Evolutionary conservation across 139 green algal genomes (phyloP).

Genomic region (Chlorella sp.): DNA sequence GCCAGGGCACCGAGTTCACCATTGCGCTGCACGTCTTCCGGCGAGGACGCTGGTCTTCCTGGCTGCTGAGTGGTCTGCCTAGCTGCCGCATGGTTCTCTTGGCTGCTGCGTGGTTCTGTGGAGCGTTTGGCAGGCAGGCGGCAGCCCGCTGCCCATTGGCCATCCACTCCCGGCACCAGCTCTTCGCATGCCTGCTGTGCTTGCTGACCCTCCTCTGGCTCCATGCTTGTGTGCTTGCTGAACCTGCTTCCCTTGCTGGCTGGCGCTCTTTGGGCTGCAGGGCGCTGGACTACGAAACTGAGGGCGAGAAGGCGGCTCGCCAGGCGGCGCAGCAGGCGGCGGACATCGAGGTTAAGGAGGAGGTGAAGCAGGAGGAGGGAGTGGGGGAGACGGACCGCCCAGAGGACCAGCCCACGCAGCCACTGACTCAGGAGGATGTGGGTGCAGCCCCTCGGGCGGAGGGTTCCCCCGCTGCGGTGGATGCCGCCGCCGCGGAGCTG

Average conservation of each 20-base stretch:
- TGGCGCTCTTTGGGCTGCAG: no score
- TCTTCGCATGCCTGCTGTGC: no score
- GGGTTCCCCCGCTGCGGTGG: background rate
- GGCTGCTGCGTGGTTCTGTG: no score
- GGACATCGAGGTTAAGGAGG: background rate
- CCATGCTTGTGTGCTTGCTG: no score
- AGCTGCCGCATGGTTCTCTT: no score
- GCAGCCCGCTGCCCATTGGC: no score
- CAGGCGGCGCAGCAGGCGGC: background rate
- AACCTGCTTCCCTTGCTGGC: no score
- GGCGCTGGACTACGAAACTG: background rate
- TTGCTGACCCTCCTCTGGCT: no score
- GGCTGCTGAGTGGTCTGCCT: no score
- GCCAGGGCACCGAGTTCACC: background rate
- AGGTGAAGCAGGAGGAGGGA: background rate
- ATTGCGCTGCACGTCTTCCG: constrained; percentile 17
- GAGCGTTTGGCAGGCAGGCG: no score
- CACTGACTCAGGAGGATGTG: background rate
- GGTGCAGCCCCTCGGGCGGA: background rate
- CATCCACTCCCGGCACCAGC: no score
- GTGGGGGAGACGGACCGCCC: background rate
- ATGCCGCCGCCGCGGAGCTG: background rate
- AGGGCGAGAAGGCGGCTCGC: background rate
- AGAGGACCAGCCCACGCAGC: background rate
- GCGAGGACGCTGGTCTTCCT: no score